These are phyloP conservation scores for Cryoendolithus antarcticus DNA, from an alignment of 2,329 filamentous ascomycete genomes.

Conservation along the genomic window DNA sequence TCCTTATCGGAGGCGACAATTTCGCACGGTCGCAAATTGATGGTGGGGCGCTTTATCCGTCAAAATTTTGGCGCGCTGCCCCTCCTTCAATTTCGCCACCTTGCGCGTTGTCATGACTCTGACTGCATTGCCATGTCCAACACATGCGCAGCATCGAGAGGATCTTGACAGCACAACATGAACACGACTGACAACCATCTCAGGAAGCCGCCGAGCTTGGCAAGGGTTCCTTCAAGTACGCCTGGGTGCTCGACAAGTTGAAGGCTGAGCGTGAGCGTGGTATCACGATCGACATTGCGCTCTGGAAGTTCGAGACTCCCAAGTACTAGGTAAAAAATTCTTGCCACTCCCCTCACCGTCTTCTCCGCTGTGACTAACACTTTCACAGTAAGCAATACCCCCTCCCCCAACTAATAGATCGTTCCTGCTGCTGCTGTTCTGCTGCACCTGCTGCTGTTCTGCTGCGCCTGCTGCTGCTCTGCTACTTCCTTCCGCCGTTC, in stretches of 20 bases:
- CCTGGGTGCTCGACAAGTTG: slow-evolving; percentile 99
- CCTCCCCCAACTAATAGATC: too few relatives aligned
- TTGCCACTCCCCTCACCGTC: too few relatives aligned
- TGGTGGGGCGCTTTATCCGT: too few relatives aligned
- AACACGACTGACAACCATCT: slow-evolving; percentile 21
- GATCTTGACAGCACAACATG: background rate
- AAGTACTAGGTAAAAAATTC: slow-evolving; percentile 54
- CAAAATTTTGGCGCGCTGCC: slow-evolving; percentile 1
- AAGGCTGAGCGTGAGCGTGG: slow-evolving; percentile 99
- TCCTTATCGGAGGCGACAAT: too few relatives aligned
- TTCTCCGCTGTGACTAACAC: too few relatives aligned
- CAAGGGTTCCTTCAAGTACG: slow-evolving; percentile 99
- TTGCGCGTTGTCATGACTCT: slow-evolving; percentile 2
- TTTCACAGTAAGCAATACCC: too few relatives aligned
- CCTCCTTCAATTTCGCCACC: slow-evolving; percentile 1
- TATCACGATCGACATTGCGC: slow-evolving; percentile 99
- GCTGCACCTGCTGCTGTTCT: too few relatives aligned
- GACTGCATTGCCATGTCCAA: slow-evolving; percentile 1
- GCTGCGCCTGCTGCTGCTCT: too few relatives aligned
- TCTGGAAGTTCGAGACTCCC: slow-evolving; percentile 99
- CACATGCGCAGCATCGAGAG: background rate
- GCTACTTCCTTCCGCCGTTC: too few relatives aligned
- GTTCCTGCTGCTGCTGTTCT: too few relatives aligned
- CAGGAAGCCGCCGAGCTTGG: slow-evolving; percentile 97
- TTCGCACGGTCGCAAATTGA: too few relatives aligned